These are phyloP conservation scores for Wallemia ichthyophaga DNA, from an alignment of 1,284 basidiomycete genomes.

Conservation along the genomic window DNA sequence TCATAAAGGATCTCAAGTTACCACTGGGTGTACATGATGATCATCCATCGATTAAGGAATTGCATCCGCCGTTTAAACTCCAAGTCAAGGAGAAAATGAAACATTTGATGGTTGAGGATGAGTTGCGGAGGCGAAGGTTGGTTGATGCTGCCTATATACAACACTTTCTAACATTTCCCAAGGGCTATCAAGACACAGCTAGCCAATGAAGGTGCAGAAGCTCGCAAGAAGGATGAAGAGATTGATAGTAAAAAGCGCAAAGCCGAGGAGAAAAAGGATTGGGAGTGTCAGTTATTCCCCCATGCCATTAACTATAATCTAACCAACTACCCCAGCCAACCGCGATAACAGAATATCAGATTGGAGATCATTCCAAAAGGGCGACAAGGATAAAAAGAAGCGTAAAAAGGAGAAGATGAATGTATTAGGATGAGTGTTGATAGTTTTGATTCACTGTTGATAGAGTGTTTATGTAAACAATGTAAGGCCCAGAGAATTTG, in stretches of 20 bases:
- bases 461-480: no score
- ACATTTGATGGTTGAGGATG: conserved; percentile 48
- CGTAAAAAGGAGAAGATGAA: conserved; percentile 38
- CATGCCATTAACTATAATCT: conserved; percentile 3
- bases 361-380: conserved; percentile 35
- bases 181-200: conserved; percentile 58
- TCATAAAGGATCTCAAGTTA: conserved; percentile 30
- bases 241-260: conserved; percentile 39
- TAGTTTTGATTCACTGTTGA: no score
- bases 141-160: conserved; percentile 11
- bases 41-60: conserved; percentile 25
- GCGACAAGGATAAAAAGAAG: conserved; percentile 23
- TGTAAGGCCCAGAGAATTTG: no score
- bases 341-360: conserved; percentile 49
- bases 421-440: conserved; percentile 37
- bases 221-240: conserved; percentile 52
- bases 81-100: conserved; percentile 36
- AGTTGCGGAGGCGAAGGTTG: conserved; percentile 41
- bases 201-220: conserved; percentile 53
- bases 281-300: conserved; percentile 43
- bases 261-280: conserved; percentile 42
- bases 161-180: conserved; percentile 1
- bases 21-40: conserved; percentile 26
- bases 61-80: conserved; percentile 30
- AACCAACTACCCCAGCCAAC: conserved; percentile 21